A percentile compares a stretch with the other conserved stretches of the same genome.
phyloP scores from a whole-genome alignment of 768 basidiomycete genomes.

The Phaeotremella fagi region DNA sequence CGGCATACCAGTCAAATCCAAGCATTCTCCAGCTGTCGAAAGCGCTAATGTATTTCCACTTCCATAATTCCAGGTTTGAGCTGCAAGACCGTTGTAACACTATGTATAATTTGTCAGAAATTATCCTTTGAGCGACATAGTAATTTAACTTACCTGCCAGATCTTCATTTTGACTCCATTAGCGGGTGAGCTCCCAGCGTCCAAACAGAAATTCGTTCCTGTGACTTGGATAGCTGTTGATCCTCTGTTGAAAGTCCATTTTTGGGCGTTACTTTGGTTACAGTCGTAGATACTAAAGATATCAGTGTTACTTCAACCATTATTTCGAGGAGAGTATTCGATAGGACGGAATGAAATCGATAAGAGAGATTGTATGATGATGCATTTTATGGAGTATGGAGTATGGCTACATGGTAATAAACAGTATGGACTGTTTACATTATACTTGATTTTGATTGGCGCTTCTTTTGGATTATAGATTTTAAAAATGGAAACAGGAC shows the following conservation, averaged over 20 bases:
- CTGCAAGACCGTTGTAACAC: constrained; percentile 25
- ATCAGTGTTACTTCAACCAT: not conserved
- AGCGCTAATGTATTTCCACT: constrained; percentile 26
- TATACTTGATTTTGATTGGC: too few species aligned
- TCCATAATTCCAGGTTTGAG: constrained; percentile 34
- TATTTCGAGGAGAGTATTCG: not conserved
- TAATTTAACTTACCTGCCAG: constrained; percentile 21
- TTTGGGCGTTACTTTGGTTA: constrained; percentile 18
- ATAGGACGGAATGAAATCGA: too few species aligned
- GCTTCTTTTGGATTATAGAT: too few species aligned
- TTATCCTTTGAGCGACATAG: too few species aligned
- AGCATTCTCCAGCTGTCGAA: constrained; percentile 15
- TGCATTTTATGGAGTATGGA: too few species aligned
- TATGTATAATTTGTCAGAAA: not conserved
- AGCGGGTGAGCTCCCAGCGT: constrained; percentile 23
- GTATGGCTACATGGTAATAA: too few species aligned
- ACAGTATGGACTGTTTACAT: too few species aligned
- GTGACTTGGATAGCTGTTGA: constrained; percentile 22
- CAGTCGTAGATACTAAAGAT: constrained; percentile 28
- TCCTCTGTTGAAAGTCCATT: constrained; percentile 22
- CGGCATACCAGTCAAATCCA: constrained; percentile 18
- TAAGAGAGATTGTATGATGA: too few species aligned
- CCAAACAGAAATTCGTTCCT: constrained; percentile 33
- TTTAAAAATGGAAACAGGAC: too few species aligned
- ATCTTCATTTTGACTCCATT: constrained; percentile 32